These are phyloP conservation scores for Tagetes erecta DNA, from an alignment of 129 eudicot genomes.

Conservation along the genomic window DNA sequence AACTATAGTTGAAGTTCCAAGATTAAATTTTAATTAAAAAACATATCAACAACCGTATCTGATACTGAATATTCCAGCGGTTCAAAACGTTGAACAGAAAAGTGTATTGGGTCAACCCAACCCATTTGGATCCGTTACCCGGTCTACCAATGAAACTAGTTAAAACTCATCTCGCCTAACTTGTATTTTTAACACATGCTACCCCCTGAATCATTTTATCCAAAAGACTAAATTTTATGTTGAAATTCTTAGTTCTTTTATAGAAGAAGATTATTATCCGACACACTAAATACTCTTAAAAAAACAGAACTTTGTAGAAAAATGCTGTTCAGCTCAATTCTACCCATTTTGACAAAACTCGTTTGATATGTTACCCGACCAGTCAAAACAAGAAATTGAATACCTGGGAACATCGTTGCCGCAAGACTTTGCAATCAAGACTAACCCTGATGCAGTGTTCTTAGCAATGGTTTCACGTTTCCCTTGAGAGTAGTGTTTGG, in stretches of 20 bases:
- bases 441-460: conserved; percentile 86
- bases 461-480: conserved; percentile 76
- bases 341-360: not conserved
- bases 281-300: not conserved
- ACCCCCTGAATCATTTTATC: conserved; percentile 1
- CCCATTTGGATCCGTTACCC: not conserved
- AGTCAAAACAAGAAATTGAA: conserved; percentile 12
- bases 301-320: not conserved
- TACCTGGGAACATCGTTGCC: conserved; percentile 94
- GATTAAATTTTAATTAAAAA: not conserved
- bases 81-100: not conserved
- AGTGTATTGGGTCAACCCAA: not conserved
- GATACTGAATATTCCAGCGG: not conserved
- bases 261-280: not conserved
- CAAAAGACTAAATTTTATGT: not conserved
- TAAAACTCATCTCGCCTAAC: not conserved
- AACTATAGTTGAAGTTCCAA: not conserved
- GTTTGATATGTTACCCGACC: not conserved
- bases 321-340: not conserved
- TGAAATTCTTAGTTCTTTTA: conserved; percentile 2
- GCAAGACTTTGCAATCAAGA: conserved; percentile 82
- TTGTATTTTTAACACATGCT: not conserved
- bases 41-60: not conserved
- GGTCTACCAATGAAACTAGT: not conserved
- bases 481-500: conserved; percentile 82